phyloP scores from a whole-genome alignment of 495 filamentous ascomycete species.

The Aspergillus bridgeri region DNA sequence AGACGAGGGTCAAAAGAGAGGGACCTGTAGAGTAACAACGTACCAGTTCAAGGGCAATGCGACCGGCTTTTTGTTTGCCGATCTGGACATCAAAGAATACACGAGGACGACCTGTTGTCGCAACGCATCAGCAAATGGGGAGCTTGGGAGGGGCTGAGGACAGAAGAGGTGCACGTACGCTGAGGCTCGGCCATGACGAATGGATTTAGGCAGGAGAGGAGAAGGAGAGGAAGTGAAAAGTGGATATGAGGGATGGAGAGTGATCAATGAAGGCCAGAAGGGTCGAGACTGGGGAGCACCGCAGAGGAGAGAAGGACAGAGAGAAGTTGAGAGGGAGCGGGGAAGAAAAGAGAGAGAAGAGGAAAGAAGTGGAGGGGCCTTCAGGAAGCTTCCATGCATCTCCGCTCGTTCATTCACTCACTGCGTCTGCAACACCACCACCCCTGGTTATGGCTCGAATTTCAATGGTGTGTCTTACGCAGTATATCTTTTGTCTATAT shows the following conservation, averaged over 20 bases:
- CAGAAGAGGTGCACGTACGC: slow-evolving; percentile 27
- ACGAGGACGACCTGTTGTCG: slow-evolving; percentile 53
- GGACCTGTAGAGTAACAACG: slow-evolving; percentile 27
- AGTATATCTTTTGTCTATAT: background rate
- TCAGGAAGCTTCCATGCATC: slow-evolving; percentile 47
- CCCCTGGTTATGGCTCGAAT: too few relatives aligned
- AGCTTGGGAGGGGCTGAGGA: slow-evolving; percentile 8
- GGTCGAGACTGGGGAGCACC: slow-evolving; percentile 10
- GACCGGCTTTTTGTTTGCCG: slow-evolving; percentile 64
- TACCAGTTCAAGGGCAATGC: slow-evolving; percentile 79
- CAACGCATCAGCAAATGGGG: slow-evolving; percentile 18
- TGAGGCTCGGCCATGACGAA: slow-evolving; percentile 36
- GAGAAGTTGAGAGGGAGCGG: slow-evolving; percentile 7
- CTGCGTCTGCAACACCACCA: background rate
- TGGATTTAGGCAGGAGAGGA: slow-evolving; percentile 7
- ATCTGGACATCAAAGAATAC: slow-evolving; percentile 91
- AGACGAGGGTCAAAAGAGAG: background rate
- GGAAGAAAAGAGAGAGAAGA: slow-evolving; percentile 3
- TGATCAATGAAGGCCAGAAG: background rate
- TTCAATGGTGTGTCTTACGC: background rate
- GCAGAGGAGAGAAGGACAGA: too few relatives aligned
- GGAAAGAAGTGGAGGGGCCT: slow-evolving; percentile 18
- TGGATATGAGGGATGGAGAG: slow-evolving; percentile 9
- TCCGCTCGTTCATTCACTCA: slow-evolving; percentile 8
- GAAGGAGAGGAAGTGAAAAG: slow-evolving; percentile 9